A percentile compares a stretch with the other conserved stretches of the same genome.
These are phyloP conservation scores for Zygosaccharomyces pseudobailii DNA, from an alignment of 1,139 yeast species.

Conservation along the genomic window DNA sequence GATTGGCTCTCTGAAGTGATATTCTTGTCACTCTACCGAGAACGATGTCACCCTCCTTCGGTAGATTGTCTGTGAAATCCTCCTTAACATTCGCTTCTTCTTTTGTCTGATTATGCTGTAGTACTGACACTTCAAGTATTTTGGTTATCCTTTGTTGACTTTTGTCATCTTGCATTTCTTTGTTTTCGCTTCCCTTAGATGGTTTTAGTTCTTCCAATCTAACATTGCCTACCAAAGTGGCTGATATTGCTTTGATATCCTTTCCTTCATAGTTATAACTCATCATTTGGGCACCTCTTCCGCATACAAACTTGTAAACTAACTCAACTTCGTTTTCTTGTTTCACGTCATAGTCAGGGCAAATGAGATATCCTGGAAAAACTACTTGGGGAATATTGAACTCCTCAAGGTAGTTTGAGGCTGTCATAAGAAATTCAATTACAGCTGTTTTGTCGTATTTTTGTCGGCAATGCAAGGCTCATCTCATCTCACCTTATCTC, in stretches of 20 bases:
- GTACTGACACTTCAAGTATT: constrained; percentile 17
- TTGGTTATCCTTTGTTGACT: constrained; percentile 16
- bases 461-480: background rate
- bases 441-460: background rate
- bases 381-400: constrained; percentile 41
- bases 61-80: constrained; percentile 52
- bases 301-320: constrained; percentile 42
- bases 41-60: constrained; percentile 81
- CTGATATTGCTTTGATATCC: constrained; percentile 45
- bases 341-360: constrained; percentile 39
- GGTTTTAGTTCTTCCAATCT: constrained; percentile 29
- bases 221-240: constrained; percentile 65
- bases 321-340: constrained; percentile 24
- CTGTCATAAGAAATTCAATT: background rate
- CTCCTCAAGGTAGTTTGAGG: constrained; percentile 3
- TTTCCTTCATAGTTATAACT: constrained; percentile 24
- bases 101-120: constrained; percentile 15
- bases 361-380: constrained; percentile 72
- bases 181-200: constrained; percentile 13
- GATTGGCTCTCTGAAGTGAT: constrained; percentile 61
- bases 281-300: constrained; percentile 41
- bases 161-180: constrained; percentile 7
- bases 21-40: constrained; percentile 70
- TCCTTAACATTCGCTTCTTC: constrained; percentile 21
- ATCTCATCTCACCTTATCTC: background rate